These are phyloP conservation scores for Primulina huaijiensis DNA, from an alignment of 257 asterid species.

Conservation along the genomic window DNA sequence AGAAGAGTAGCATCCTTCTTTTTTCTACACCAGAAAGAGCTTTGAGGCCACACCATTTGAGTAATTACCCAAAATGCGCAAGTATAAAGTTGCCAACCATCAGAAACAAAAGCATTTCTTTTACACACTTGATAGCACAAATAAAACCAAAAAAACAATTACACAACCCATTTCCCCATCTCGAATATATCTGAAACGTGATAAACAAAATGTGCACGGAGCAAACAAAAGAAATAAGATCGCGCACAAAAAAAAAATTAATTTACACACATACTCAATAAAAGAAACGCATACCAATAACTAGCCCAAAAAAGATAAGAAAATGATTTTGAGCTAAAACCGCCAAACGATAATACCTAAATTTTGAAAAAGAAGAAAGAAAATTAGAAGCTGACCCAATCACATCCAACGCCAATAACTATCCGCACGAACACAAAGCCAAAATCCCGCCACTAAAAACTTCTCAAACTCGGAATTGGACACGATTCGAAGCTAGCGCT, in stretches of 20 bases:
- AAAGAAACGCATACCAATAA: not conserved
- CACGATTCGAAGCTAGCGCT: conserved; percentile 20
- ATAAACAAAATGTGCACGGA: not conserved
- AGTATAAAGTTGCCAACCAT: conserved; percentile 21
- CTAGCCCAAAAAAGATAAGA: conserved; percentile 5
- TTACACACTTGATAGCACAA: conserved; percentile 4
- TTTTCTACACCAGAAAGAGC: conserved; percentile 9
- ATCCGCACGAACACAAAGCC: conserved; percentile 13
- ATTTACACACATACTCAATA: not conserved
- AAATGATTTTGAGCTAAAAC: not conserved
- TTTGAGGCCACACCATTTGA: conserved; percentile 17
- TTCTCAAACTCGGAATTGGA: conserved; percentile 27
- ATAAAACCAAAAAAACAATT: conserved; percentile 5
- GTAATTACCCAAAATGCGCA: conserved; percentile 17
- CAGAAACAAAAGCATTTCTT: conserved; percentile 7
- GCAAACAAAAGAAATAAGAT: conserved; percentile 18
- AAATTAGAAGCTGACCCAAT: conserved; percentile 5
- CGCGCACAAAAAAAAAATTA: not conserved
- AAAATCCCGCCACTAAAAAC: conserved; percentile 27
- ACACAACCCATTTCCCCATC: conserved; percentile 19
- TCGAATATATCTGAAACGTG: conserved; percentile 13
- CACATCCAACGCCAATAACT: conserved; percentile 16
- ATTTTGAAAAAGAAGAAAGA: not conserved
- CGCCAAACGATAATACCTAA: too few species aligned
- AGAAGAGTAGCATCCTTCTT: not conserved